phyloP scores from a whole-genome alignment of 2,329 filamentous ascomycete genomes.

The Ascochyta rabiei region DNA sequence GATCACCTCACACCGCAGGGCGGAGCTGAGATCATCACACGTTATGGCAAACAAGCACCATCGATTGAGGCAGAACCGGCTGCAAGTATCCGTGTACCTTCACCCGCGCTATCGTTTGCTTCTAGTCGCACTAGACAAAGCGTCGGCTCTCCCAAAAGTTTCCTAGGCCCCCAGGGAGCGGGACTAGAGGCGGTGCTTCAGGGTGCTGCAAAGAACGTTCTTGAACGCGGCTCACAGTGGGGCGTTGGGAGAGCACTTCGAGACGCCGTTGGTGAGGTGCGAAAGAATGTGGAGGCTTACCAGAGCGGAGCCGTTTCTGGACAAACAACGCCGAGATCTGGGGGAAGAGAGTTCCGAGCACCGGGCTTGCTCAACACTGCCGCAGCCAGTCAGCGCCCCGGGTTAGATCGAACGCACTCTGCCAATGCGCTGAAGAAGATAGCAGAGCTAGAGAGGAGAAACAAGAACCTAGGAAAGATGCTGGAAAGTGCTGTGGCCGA shows the following conservation, averaged over 20 bases:
- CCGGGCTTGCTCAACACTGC: conserved; percentile 34
- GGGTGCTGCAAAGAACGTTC: conserved; percentile 75
- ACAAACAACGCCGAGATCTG: conserved; percentile 40
- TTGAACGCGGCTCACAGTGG: conserved; percentile 75
- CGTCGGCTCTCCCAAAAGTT: conserved; percentile 35
- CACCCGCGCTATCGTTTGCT: conserved; percentile 31
- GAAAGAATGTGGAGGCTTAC: conserved; percentile 73
- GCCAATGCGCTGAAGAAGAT: conserved; percentile 36
- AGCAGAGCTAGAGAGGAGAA: conserved; percentile 65
- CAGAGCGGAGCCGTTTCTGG: conserved; percentile 51
- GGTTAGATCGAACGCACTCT: conserved; percentile 29
- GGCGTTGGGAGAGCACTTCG: conserved; percentile 81
- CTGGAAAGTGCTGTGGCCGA: conserved; percentile 69
- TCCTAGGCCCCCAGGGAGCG: conserved; percentile 38
- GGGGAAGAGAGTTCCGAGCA: conserved; percentile 44
- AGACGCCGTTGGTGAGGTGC: conserved; percentile 80
- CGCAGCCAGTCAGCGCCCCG: conserved; percentile 22
- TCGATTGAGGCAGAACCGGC: conserved; percentile 31
- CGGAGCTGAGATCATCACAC: conserved; percentile 69
- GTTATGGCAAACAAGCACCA: conserved; percentile 65
- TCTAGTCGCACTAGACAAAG: conserved; percentile 36
- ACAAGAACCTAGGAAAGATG: conserved; percentile 69
- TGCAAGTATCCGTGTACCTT: conserved; percentile 38
- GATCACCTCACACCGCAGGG: conserved; percentile 68
- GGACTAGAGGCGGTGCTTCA: conserved; percentile 74